Conservation (phyloP, 192 early-diverging fungal genomes). For the Umbelopsis sp. region DNA sequence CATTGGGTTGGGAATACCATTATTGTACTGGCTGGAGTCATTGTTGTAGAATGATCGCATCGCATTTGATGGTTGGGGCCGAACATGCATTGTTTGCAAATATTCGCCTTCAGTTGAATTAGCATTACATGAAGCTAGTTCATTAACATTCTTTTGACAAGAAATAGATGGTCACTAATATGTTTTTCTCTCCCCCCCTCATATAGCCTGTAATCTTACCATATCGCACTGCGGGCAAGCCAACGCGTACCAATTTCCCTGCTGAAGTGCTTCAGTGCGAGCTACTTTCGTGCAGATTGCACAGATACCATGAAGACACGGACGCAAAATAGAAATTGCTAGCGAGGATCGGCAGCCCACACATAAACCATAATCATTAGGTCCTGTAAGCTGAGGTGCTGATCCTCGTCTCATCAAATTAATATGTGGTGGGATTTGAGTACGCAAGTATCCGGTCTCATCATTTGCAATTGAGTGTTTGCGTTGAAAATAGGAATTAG, state of each 20-base stretch:
- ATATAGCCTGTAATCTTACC: not conserved
- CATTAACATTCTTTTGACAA: no score
- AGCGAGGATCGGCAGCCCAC: not conserved
- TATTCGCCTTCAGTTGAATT: no score
- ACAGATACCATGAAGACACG: slow-evolving; percentile 6
- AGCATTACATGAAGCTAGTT: no score
- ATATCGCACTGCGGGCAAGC: slow-evolving; percentile 8
- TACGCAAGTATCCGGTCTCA: not conserved
- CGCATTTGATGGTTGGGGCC: no score
- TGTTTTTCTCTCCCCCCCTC: no score
- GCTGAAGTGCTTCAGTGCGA: not conserved
- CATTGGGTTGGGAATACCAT: not conserved
- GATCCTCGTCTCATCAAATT: slow-evolving; percentile 17
- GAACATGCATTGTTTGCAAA: no score
- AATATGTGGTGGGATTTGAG: not conserved
- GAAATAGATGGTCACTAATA: no score
- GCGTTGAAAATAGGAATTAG: not conserved
- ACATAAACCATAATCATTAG: slow-evolving; percentile 2
- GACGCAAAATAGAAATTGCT: not conserved
- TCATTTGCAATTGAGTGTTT: slow-evolving; percentile 11
- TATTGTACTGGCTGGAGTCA: not conserved
- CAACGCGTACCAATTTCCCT: not conserved
- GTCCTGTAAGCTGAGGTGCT: not conserved
- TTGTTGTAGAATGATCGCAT: no score
- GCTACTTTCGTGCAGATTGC: not conserved